Conservation (phyloP, 2,329 filamentous ascomycete genomes). For the Scytalidium lignicola region DNA sequence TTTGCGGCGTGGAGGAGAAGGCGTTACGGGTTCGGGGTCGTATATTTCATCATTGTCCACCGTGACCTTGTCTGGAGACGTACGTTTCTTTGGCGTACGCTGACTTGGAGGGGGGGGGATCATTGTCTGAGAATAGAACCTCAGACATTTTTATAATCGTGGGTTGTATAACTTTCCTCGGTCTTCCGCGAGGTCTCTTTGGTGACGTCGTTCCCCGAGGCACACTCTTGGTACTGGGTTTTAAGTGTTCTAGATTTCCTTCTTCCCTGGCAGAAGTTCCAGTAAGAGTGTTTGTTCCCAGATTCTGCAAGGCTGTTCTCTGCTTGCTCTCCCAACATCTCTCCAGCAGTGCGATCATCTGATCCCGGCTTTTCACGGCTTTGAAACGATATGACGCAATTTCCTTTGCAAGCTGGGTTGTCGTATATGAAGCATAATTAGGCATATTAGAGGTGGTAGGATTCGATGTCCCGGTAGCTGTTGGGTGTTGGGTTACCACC, state of each 20-base stretch:
- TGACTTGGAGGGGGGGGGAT: conserved; percentile 13
- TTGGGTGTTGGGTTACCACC: neutral
- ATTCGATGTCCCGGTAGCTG: neutral
- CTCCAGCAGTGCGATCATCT: conserved; percentile 65
- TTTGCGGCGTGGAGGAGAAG: conserved; percentile 21
- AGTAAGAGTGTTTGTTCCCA: conserved; percentile 18
- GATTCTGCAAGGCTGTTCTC: conserved; percentile 17
- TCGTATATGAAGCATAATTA: conserved; percentile 56
- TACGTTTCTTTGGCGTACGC: conserved; percentile 24
- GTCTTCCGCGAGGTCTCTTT: conserved; percentile 35
- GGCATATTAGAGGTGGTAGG: conserved; percentile 33
- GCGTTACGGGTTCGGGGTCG: conserved; percentile 38
- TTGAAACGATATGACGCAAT: conserved; percentile 68
- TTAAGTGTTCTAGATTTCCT: conserved; percentile 2
- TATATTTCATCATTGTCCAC: conserved; percentile 41
- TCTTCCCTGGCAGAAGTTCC: conserved; percentile 1
- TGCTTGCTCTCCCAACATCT: conserved; percentile 65
- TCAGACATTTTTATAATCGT: conserved; percentile 5
- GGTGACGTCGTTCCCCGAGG: conserved; percentile 28
- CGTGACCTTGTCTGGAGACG: conserved; percentile 13
- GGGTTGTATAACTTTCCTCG: conserved; percentile 31
- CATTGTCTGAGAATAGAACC: conserved; percentile 11
- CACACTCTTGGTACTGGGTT: conserved; percentile 17
- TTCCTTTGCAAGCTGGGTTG: conserved; percentile 56
- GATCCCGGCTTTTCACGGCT: conserved; percentile 58